A percentile compares a stretch with the other conserved stretches of the same genome.
These are phyloP conservation scores for Cicer arietinum DNA, from an alignment of 306 rosid genomes.

Conservation along the genomic window DNA sequence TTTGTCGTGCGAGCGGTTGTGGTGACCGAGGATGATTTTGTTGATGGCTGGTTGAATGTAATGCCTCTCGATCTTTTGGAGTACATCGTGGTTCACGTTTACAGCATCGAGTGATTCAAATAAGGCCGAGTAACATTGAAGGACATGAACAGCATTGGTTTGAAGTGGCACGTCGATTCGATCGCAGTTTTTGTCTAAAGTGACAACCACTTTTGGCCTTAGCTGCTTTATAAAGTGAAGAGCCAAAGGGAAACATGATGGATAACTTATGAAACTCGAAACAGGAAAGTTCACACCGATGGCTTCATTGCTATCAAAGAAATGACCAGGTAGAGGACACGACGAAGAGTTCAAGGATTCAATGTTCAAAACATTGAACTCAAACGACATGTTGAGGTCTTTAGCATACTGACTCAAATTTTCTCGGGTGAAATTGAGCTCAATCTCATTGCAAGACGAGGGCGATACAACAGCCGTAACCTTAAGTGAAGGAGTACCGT, in stretches of 20 bases:
- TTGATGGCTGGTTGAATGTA: constrained; percentile 81
- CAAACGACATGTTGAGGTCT: constrained; percentile 68
- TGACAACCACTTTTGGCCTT: constrained; percentile 72
- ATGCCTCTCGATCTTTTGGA: constrained; percentile 82
- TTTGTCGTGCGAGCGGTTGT: constrained; percentile 50
- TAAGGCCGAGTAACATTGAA: constrained; percentile 65
- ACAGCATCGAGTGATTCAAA: constrained; percentile 91
- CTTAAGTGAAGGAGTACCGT: constrained; percentile 61
- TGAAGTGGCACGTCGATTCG: constrained; percentile 67
- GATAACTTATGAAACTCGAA: constrained; percentile 56
- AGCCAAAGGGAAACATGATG: constrained; percentile 57
- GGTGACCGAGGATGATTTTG: constrained; percentile 61
- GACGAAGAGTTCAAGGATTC: constrained; percentile 65
- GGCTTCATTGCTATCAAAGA: constrained; percentile 59
- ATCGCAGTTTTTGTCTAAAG: constrained; percentile 68
- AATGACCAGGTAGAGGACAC: constrained; percentile 57
- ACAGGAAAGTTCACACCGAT: constrained; percentile 77
- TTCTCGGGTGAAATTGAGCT: constrained; percentile 75
- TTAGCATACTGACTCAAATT: constrained; percentile 67
- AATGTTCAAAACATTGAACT: constrained; percentile 62
- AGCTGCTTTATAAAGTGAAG: constrained; percentile 77
- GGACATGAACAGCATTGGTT: constrained; percentile 58
- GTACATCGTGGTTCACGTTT: constrained; percentile 65
- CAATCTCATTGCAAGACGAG: constrained; percentile 64
- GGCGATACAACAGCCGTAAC: constrained; percentile 78